Percentiles rank a stretch among this genome's conserved stretches.
These are phyloP conservation scores for Ophiostoma himal-ulmi DNA, from an alignment of 2,329 filamentous ascomycete genomes.

Conservation along the genomic window DNA sequence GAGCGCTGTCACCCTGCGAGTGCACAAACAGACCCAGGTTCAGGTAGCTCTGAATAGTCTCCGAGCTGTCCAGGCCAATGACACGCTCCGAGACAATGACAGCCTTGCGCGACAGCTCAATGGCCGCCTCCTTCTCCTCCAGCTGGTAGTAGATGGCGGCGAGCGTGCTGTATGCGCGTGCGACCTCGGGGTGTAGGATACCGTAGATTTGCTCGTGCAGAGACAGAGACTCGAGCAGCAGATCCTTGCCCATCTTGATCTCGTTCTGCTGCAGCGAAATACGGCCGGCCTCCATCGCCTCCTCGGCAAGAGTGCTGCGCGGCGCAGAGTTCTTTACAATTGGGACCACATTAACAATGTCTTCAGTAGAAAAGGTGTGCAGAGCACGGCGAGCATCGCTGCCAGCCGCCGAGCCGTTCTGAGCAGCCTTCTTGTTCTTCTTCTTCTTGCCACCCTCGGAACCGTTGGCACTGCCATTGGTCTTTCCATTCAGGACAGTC, in stretches of 20 bases:
- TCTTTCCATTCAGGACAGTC: constrained; percentile 23
- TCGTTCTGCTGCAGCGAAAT: constrained; percentile 95
- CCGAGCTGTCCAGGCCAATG: constrained; percentile 84
- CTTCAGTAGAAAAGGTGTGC: constrained; percentile 71
- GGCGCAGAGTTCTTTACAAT: constrained; percentile 91
- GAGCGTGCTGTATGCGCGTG: constrained; percentile 86
- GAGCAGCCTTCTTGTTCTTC: constrained; percentile 57
- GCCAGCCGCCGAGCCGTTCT: constrained; percentile 48
- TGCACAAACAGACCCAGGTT: constrained; percentile 94
- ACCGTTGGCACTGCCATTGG: constrained; percentile 31
- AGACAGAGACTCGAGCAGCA: constrained; percentile 90
- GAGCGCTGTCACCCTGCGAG: constrained; percentile 80
- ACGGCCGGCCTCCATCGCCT: constrained; percentile 89
- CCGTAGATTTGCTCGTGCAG: constrained; percentile 98
- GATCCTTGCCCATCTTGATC: constrained; percentile 90
- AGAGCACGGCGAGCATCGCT: constrained; percentile 34
- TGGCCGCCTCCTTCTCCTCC: constrained; percentile 94
- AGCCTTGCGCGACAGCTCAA: constrained; percentile 92
- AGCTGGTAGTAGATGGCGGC: constrained; percentile 96
- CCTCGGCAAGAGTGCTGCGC: constrained; percentile 84
- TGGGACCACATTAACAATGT: constrained; percentile 89
- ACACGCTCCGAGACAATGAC: constrained; percentile 95
- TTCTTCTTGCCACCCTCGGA: constrained; percentile 47
- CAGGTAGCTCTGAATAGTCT: constrained; percentile 91
- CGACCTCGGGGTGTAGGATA: constrained; percentile 92